Evolutionary conservation across 2,329 filamentous ascomycete genomes (phyloP).

Genomic region (Polytolypa hystricis): DNA sequence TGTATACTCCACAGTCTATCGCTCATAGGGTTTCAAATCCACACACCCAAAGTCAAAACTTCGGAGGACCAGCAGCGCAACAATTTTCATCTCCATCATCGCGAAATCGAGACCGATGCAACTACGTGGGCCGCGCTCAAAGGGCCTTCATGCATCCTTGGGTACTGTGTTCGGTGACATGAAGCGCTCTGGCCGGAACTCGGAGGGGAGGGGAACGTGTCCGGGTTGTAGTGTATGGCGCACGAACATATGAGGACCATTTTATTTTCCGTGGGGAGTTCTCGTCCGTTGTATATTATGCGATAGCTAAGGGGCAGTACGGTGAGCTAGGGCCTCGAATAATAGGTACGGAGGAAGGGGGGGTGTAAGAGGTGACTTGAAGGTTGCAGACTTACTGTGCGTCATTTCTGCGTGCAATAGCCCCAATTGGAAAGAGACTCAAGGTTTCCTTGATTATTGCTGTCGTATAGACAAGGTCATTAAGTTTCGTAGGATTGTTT

Average conservation of each 20-base stretch:
- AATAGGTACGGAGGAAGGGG: neutral
- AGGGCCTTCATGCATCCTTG: constrained; percentile 36
- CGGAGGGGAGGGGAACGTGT: constrained; percentile 5
- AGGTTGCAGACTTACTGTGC: constrained; percentile 1
- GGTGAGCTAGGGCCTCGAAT: neutral
- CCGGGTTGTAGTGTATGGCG: constrained; percentile 6
- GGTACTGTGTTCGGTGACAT: constrained; percentile 19
- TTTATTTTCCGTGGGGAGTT: neutral
- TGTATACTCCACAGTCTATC: constrained; percentile 1
- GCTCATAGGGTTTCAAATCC: constrained; percentile 4
- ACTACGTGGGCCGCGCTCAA: constrained; percentile 38
- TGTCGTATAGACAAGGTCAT: constrained; percentile 40
- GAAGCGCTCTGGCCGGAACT: constrained; percentile 26
- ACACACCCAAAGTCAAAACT: constrained; percentile 16
- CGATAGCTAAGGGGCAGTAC: neutral
- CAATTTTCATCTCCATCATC: constrained; percentile 31
- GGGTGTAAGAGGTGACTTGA: too few species aligned
- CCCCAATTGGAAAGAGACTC: constrained; percentile 38
- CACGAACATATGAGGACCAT: constrained; percentile 2
- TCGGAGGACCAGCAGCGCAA: constrained; percentile 15
- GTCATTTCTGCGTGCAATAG: constrained; percentile 8
- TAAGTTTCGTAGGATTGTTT: constrained; percentile 31
- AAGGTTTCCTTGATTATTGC: constrained; percentile 46
- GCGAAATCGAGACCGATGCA: constrained; percentile 42
- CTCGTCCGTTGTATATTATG: constrained; percentile 1